Evolutionary conservation across 345 rosid species (phyloP), one percentile per base, ranked within the genome.

Genomic region (Pistacia integerrima): DNA sequence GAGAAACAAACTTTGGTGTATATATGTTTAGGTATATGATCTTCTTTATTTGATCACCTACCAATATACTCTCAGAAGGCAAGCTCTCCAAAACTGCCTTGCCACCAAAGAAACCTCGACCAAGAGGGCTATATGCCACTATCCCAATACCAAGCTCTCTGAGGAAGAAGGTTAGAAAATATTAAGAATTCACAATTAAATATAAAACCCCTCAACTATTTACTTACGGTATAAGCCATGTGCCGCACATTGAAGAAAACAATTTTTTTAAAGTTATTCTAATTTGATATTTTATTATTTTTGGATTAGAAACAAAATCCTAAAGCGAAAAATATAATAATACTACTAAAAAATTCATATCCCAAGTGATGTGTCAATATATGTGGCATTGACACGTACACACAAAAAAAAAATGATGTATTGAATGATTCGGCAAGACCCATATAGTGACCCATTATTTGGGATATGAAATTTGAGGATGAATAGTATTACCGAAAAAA

Each of bases 111-210:
- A 85, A 83, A 22, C 86, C 88, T 3, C 72, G 76, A 16, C 86
- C 86, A 3, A 85, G 86, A 36, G 88, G 86, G 69, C 88, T 74
- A 73, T 85, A 85, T 18, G 84, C 77, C 46, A 85, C 84, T 63
- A 78, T 73, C 4, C 81, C 84, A 18, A 85, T 85, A 13, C 82
- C 85, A 14, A 85, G 84, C 76, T 82, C 85, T 56, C 88, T 85
- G 60, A 11, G 22, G 16, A 20, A 73, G 16, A 12, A 52, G n/a
- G 28, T 17, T 11, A 36, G 20, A 22, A 57, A 48, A 57, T 33
- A 49, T 11, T 41, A 33, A 18, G 60, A 20, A 9, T 8, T 56
- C 20, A 18, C n/a, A 18, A 56, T 14, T 56, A 5, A 16, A 16
- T 56, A 16, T 18, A 56, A 56, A 56, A 3, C 57, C 14, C 18